Percentiles rank a stretch among this genome's conserved stretches.
These are phyloP conservation scores for Aspergillus terreus DNA, from an alignment of 2,329 filamentous ascomycete genomes.

Conservation along the genomic window DNA sequence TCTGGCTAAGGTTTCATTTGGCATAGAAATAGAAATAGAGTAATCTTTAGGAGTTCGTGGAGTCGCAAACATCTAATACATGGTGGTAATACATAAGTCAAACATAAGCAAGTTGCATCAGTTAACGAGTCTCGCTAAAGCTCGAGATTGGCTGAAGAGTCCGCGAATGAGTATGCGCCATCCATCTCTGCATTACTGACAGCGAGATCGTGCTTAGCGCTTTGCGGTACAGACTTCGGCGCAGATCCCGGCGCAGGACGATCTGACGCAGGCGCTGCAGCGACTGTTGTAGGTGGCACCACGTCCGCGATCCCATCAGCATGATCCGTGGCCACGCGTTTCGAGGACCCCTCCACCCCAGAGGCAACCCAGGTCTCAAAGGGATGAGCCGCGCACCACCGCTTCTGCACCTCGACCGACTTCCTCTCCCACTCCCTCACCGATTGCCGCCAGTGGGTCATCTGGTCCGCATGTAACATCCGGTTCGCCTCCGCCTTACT, in stretches of 20 bases:
- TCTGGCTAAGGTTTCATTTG: not conserved
- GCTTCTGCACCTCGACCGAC: conserved; percentile 36
- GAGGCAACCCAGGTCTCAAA: conserved; percentile 28
- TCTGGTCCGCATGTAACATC: conserved; percentile 59
- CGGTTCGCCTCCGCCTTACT: conserved; percentile 71
- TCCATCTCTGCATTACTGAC: no score
- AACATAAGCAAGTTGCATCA: no score
- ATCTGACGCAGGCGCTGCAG: not conserved
- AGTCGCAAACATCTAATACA: not conserved
- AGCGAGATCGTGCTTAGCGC: no score
- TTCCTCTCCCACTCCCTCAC: conserved; percentile 50
- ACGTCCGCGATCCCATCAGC: not conserved
- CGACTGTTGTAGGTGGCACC: not conserved
- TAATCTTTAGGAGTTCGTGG: conserved; percentile 2
- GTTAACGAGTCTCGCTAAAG: no score
- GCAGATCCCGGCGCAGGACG: no score
- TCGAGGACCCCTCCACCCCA: not conserved
- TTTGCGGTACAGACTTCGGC: no score
- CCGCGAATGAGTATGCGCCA: no score
- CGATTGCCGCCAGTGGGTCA: conserved; percentile 68
- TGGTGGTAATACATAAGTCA: no score
- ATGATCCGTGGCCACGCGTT: not conserved
- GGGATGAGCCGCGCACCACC: conserved; percentile 38
- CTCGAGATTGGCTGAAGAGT: no score
- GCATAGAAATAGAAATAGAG: conserved; percentile 6